Conservation (phyloP, 305 asterid species). For the Plantago coronopus region DNA sequence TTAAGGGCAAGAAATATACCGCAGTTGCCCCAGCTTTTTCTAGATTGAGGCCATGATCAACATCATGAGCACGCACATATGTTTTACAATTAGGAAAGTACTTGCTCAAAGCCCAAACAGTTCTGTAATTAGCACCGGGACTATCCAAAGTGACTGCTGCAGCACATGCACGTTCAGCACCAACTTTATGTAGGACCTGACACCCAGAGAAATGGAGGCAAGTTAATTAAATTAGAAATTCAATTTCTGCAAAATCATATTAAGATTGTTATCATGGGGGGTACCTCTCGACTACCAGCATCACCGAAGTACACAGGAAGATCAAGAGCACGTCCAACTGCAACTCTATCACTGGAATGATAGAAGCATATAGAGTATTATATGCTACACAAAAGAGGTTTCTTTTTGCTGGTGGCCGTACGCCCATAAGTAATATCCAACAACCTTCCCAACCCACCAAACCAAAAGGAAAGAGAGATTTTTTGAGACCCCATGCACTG, state of each 20-base stretch:
- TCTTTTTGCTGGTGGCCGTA: conserved; percentile 7
- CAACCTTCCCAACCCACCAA: not conserved
- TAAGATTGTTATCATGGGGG: conserved; percentile 15
- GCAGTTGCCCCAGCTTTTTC: conserved; percentile 99
- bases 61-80: conserved; percentile 98
- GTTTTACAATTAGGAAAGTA: conserved; percentile 92
- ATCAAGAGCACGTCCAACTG: conserved; percentile 95
- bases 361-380: conserved; percentile 21
- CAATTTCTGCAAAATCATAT: conserved; percentile 5
- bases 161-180: conserved; percentile 97
- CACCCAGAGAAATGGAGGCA: conserved; percentile 11
- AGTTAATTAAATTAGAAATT: conserved; percentile 20
- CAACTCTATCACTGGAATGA: conserved; percentile 74
- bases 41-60: conserved; percentile 92
- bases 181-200: conserved; percentile 95
- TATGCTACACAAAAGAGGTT: conserved; percentile 7
- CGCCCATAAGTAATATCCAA: conserved; percentile 6
- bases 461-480: not conserved
- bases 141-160: conserved; percentile 95
- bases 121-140: conserved; percentile 98
- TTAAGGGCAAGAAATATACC: conserved; percentile 44
- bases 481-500: no score
- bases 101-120: conserved; percentile 99
- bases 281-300: conserved; percentile 99
- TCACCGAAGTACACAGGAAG: conserved; percentile 99